Percentiles rank a stretch among this genome's conserved stretches.
Evolutionary conservation across 305 asterid genomes (phyloP).

Genomic region (Solanum hybrid): DNA sequence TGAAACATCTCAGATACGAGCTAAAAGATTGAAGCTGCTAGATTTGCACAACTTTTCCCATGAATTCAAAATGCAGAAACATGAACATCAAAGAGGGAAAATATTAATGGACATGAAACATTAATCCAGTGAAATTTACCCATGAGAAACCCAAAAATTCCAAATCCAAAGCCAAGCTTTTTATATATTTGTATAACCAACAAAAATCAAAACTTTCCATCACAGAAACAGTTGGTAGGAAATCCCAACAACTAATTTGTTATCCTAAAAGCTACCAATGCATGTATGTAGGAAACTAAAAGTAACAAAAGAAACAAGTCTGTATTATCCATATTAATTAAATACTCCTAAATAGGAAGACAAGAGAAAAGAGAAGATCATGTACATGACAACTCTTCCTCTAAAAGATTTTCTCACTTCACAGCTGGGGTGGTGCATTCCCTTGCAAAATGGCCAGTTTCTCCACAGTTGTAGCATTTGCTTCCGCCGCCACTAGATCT

Average conservation of each 20-base stretch:
- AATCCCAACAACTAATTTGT: background rate
- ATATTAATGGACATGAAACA: background rate
- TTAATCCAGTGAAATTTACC: background rate
- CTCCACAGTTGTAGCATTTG: constrained; percentile 19
- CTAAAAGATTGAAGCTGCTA: background rate
- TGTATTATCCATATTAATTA: background rate
- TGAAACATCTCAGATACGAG: background rate
- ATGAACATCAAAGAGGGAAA: background rate
- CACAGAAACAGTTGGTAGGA: background rate
- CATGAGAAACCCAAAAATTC: too few relatives aligned
- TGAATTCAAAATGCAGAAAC: background rate
- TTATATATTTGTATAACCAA: background rate
- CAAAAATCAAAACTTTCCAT: background rate
- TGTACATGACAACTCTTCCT: background rate
- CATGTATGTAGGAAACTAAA: background rate
- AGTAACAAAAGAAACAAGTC: background rate
- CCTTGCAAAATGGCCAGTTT: constrained; percentile 2
- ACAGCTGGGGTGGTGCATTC: background rate
- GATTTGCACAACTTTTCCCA: background rate
- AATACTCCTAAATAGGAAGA: background rate
- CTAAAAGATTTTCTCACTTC: background rate
- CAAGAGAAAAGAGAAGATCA: background rate
- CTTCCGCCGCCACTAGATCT: constrained; percentile 7
- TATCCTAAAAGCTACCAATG: background rate
- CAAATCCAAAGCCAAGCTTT: background rate